phyloP scores from a whole-genome alignment of 768 basidiomycete genomes.

The Hygrophorus pudorinus region DNA sequence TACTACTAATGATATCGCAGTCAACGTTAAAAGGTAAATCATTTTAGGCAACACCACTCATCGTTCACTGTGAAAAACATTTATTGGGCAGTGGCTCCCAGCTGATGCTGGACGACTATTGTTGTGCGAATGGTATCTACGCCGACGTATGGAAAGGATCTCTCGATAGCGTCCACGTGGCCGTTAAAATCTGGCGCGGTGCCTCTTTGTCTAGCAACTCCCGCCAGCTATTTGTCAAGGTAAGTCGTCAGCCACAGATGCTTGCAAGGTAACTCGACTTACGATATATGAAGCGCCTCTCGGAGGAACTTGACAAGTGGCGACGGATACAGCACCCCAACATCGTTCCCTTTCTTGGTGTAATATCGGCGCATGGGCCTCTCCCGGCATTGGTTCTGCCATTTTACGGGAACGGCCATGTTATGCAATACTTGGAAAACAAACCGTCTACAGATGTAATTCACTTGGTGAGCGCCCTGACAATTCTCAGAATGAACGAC shows the following conservation, averaged over 20 bases:
- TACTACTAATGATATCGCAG: not conserved
- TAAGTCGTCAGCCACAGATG: not conserved
- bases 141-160: constrained; percentile 7
- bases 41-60: not conserved
- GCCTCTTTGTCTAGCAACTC: not conserved
- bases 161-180: not conserved
- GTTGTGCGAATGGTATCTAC: constrained; percentile 6
- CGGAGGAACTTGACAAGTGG: constrained; percentile 10
- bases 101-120: not conserved
- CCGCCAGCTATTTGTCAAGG: constrained; percentile 2
- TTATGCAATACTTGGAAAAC: constrained; percentile 12
- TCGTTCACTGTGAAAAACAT: not conserved
- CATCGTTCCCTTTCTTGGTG: constrained; percentile 12
- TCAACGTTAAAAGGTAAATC: no score
- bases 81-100: not conserved
- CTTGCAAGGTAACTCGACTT: not conserved
- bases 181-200: constrained; percentile 12
- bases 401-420: constrained; percentile 15
- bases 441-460: not conserved
- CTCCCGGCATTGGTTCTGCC: constrained; percentile 17
- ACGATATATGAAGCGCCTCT: not conserved
- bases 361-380: constrained; percentile 9
- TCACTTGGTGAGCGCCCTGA: not conserved
- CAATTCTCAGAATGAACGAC: not conserved
- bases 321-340: constrained; percentile 12